Evolutionary conservation across 495 filamentous ascomycete species (phyloP).

Genomic region (Tuber umbilicatum): DNA sequence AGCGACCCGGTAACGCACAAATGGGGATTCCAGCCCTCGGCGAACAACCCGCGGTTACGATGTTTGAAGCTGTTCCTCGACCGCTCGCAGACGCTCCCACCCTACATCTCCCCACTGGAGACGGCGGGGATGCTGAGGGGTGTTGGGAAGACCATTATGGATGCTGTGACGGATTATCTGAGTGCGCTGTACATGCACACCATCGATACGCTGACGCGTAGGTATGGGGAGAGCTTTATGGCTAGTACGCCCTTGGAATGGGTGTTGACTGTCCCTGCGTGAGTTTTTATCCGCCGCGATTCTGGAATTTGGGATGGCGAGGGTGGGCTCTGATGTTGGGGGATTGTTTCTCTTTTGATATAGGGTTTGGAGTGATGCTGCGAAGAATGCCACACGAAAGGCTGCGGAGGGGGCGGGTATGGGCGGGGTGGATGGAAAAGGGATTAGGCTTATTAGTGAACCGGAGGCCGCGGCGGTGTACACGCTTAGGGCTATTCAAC

Average conservation of each 20-base stretch:
- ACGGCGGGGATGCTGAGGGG: slow-evolving; percentile 62
- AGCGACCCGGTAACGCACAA: slow-evolving; percentile 3
- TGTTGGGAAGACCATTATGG: slow-evolving; percentile 54
- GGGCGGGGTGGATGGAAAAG: slow-evolving; percentile 37
- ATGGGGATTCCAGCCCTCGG: slow-evolving; percentile 27
- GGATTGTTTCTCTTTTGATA: slow-evolving; percentile 40
- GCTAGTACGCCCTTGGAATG: slow-evolving; percentile 57
- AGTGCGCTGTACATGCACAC: slow-evolving; percentile 64
- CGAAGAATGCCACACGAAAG: slow-evolving; percentile 59
- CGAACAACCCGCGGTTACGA: slow-evolving; percentile 50
- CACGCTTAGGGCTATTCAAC: slow-evolving; percentile 60
- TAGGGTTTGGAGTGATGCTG: slow-evolving; percentile 66
- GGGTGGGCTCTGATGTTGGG: slow-evolving; percentile 41
- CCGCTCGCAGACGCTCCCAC: slow-evolving; percentile 64
- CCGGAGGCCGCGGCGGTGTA: slow-evolving; percentile 73
- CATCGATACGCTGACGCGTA: slow-evolving; percentile 60
- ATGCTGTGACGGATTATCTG: slow-evolving; percentile 60
- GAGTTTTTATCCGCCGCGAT: slow-evolving; percentile 29
- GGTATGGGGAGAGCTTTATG: slow-evolving; percentile 58
- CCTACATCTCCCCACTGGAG: slow-evolving; percentile 65
- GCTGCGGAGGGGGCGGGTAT: slow-evolving; percentile 65
- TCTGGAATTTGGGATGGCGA: slow-evolving; percentile 14
- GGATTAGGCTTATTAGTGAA: slow-evolving; percentile 65
- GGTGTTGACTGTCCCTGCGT: slow-evolving; percentile 64
- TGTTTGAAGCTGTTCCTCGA: slow-evolving; percentile 74